phyloP scores from a whole-genome alignment of 1,284 basidiomycete species.

The Puccinia hordei region DNA sequence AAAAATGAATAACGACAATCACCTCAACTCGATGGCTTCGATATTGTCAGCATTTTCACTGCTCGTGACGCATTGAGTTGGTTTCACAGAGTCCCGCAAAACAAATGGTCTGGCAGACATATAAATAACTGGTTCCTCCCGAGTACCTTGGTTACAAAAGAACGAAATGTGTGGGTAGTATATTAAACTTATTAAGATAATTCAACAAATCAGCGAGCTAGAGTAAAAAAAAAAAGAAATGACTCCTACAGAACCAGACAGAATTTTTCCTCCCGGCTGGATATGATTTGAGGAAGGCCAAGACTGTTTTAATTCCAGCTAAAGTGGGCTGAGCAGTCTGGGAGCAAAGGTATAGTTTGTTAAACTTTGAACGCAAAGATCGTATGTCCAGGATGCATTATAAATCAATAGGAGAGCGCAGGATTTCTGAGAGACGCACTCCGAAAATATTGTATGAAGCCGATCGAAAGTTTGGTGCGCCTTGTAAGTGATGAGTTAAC shows the following conservation, averaged over 20 bases:
- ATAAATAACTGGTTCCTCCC: constrained; percentile 83
- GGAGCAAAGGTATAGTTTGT: constrained; percentile 29
- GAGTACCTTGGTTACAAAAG: constrained; percentile 67
- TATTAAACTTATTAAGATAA: constrained; percentile 57
- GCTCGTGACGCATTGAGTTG: constrained; percentile 75
- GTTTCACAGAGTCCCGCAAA: constrained; percentile 84
- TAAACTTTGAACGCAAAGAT: background rate
- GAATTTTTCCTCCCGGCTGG: constrained; percentile 67
- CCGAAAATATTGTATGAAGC: constrained; percentile 62
- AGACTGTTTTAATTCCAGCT: constrained; percentile 85
- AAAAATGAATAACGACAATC: background rate
- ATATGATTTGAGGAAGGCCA: constrained; percentile 73
- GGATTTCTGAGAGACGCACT: constrained; percentile 61
- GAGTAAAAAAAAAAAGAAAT: constrained; percentile 17
- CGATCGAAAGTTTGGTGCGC: constrained; percentile 92
- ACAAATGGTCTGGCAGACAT: constrained; percentile 94
- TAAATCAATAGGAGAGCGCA: constrained; percentile 67
- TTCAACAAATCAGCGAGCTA: constrained; percentile 4
- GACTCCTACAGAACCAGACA: constrained; percentile 59
- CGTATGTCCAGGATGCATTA: background rate
- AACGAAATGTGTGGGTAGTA: constrained; percentile 62
- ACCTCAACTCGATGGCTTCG: constrained; percentile 86
- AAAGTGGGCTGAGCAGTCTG: constrained; percentile 82
- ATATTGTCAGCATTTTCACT: constrained; percentile 92
- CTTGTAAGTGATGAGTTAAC: constrained; percentile 65